Base-by-base conservation (phyloP, 208 protist genomes). In the Naegleria lovaniensis region DNA sequence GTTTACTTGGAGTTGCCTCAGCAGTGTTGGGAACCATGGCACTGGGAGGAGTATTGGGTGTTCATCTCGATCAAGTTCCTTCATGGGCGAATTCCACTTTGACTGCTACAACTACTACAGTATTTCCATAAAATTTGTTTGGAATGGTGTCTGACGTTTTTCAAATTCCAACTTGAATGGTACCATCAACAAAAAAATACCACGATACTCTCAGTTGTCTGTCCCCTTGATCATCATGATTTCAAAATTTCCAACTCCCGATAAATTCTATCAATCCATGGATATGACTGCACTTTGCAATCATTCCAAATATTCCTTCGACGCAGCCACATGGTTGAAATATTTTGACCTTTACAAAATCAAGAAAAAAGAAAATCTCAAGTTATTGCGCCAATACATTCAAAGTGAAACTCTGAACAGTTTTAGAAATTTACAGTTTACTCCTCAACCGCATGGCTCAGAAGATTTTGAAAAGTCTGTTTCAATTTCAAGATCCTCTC, bases 51-150 rank as follows among this genome's bases (percentile, higher is more conserved):
- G 33, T 29, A 2, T 11, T 87, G 6, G 84, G 40, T 11, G 38
- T 87, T 33, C 5, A 6, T 15, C 25, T 55, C 5, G 15, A 33
- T 87, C 15, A 55, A 15, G 5, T 87, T 7, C 84, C 84, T 13
- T 55, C 40, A 15, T 87, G 84, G 84, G 84, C 84, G 7, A 87
- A 87, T 48, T 33, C 84, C 9, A 87, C 84, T n/a, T n/a, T 5
- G 16, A 75, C n/a, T 75, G 58, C 51, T 58, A n/a, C n/a, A n/a
- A n/a, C n/a, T n/a, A n/a, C n/a, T n/a, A n/a, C n/a, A n/a, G n/a
- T n/a, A n/a, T n/a, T n/a, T n/a, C n/a, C n/a, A n/a, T n/a, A n/a
- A n/a, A n/a, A n/a, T n/a, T n/a, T n/a, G n/a, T n/a, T n/a, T n/a
- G n/a, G n/a, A n/a, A n/a, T n/a, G n/a, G n/a, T n/a, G n/a, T n/a